phyloP scores from a whole-genome alignment of 2,329 filamentous ascomycete genomes.

The Colletotrichum shisoi region DNA sequence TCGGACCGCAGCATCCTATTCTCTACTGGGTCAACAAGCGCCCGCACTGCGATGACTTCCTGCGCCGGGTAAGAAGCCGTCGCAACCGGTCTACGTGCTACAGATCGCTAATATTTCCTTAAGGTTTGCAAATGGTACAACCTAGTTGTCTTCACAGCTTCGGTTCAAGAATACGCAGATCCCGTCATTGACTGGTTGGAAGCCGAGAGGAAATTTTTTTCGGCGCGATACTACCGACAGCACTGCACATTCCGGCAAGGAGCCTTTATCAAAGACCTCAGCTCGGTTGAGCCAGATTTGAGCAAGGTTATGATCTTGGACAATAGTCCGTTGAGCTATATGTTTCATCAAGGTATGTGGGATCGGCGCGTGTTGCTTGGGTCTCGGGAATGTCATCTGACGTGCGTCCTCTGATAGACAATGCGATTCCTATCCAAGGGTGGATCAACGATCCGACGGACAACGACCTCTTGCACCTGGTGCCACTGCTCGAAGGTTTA shows the following conservation, averaged over 20 bases:
- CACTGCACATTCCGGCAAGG: conserved; percentile 96
- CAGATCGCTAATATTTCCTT: conserved; percentile 15
- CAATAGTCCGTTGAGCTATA: conserved; percentile 97
- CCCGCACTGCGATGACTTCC: conserved; percentile 94
- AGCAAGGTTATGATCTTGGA: conserved; percentile 99
- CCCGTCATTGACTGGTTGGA: conserved; percentile 99
- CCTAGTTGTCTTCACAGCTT: conserved; percentile 93
- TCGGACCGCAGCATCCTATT: conserved; percentile 92
- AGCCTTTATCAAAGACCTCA: conserved; percentile 97
- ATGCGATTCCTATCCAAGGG: conserved; percentile 97
- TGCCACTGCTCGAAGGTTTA: conserved; percentile 90
- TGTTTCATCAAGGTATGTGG: conserved; percentile 91
- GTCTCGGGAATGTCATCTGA: background rate
- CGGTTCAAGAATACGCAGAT: conserved; percentile 97
- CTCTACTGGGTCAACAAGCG: conserved; percentile 99
- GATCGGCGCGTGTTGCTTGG: background rate
- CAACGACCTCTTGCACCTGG: conserved; percentile 89
- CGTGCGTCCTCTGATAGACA: conserved; percentile 68
- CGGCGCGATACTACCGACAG: conserved; percentile 90
- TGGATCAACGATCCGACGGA: conserved; percentile 99
- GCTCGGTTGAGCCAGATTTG: conserved; percentile 92
- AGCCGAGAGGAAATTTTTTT: conserved; percentile 95
- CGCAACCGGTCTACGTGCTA: background rate
- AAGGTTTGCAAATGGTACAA: conserved; percentile 98
- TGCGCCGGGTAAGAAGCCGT: conserved; percentile 71